These are phyloP conservation scores for Xylaria acuta DNA, from an alignment of 495 filamentous ascomycete genomes.

Conservation along the genomic window DNA sequence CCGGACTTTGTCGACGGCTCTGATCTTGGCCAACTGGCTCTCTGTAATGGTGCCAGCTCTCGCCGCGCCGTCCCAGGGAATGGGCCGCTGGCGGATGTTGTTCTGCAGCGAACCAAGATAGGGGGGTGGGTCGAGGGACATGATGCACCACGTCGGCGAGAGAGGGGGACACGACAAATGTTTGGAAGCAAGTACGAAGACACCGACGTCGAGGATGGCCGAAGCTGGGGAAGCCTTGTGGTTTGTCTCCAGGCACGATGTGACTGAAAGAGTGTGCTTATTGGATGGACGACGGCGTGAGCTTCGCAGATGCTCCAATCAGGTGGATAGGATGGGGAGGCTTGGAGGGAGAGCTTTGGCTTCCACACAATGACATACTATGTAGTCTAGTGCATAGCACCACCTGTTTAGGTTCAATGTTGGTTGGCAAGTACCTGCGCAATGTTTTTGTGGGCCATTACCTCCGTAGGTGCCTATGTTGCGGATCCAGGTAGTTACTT, in stretches of 20 bases:
- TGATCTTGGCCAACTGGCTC: conserved; percentile 92
- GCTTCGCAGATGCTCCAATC: conserved; percentile 18
- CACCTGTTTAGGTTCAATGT: not conserved
- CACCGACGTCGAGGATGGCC: conserved; percentile 1
- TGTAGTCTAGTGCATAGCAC: conserved; percentile 2
- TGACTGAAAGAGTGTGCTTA: conserved; percentile 14
- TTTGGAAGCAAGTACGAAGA: not conserved
- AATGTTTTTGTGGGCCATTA: not conserved
- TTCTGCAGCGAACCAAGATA: conserved; percentile 91
- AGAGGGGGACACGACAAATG: not conserved
- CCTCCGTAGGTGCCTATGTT: not conserved
- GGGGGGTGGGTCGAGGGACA: conserved; percentile 89
- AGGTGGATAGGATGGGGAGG: conserved; percentile 20
- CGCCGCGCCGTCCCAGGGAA: conserved; percentile 97
- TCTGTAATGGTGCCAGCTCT: conserved; percentile 93
- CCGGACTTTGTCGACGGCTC: conserved; percentile 94
- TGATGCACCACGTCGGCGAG: conserved; percentile 45
- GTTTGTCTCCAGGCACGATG: conserved; percentile 2
- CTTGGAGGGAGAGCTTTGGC: conserved; percentile 5
- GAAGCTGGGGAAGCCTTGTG: conserved; percentile 6
- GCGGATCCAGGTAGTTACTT: not conserved
- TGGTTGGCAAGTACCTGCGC: not conserved
- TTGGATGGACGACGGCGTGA: conserved; percentile 18
- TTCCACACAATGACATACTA: conserved; percentile 21
- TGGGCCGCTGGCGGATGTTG: conserved; percentile 91